Base-by-base conservation (phyloP, 2,329 filamentous ascomycete species). In the Akanthomyces uredinophilus region DNA sequence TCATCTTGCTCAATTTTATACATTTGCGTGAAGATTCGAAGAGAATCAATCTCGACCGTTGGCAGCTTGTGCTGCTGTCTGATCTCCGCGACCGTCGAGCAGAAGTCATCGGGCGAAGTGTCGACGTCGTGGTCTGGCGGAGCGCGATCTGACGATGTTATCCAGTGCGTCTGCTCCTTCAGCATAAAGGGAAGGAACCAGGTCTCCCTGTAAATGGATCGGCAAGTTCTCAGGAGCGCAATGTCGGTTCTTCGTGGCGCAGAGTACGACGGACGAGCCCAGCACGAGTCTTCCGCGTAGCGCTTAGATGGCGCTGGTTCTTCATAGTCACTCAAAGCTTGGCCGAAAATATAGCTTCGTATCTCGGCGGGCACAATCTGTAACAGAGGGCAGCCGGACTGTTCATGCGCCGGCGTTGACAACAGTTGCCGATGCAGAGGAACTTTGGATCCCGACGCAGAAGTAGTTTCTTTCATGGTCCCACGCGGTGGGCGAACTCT, bases 261-360 rank as follows among this genome's bases (percentile, higher is more conserved):
- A 20, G 69, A 71, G 67, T 79, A 79, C 0, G 72, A 72, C 0
- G 79, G 79, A 2, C 79, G 71, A 10, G 69, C 68, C 66, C 75
- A 81, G 66, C 71, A 76, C 4, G 76, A 74, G 3, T 69, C 60
- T 7, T 61, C 49, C 1, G 27, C 55, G 67, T 77, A 78, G 1
- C 64, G 65, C 1, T 56, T 60, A 1, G 64, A 58, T 0, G 68
- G 66, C 1, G 65, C 61, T 5, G 70, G 66, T 46, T 78, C 76
- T 11, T 74, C 71, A 37, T 73, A 75, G 35, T 76, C 75, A 6
- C 73, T 69, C 4, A 82, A 68, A 0, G 70, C 74, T 50, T 70
- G 71, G 11, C 70, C 62, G 67, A 81, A 85, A 54, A 85, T 81
- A 1, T 71, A 67, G 63, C 74, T 73, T 60, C 83, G 78, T 16